phyloP scores from a whole-genome alignment of 495 filamentous ascomycete genomes.

The Penicillium taxi region DNA sequence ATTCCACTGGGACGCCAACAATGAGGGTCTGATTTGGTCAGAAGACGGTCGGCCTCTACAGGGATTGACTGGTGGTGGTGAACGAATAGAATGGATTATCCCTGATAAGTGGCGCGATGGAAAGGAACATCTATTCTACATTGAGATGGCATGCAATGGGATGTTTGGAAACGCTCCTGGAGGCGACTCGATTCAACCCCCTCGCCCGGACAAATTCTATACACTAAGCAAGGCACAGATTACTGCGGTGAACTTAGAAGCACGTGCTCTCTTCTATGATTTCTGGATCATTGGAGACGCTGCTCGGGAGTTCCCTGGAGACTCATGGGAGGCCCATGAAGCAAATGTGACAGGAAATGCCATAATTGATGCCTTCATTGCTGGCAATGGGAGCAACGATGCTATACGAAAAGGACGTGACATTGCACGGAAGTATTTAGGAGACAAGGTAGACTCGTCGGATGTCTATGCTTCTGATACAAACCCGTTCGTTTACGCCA shows the following conservation, averaged over 20 bases:
- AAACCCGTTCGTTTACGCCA: constrained; percentile 70
- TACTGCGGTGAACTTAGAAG: constrained; percentile 78
- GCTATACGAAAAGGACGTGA: constrained; percentile 70
- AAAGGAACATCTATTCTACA: constrained; percentile 78
- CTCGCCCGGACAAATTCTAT: constrained; percentile 72
- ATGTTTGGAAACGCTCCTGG: constrained; percentile 94
- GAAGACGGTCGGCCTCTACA: constrained; percentile 84
- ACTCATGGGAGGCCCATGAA: constrained; percentile 79
- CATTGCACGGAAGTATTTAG: constrained; percentile 76
- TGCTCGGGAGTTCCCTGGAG: constrained; percentile 67
- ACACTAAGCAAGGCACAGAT: constrained; percentile 73
- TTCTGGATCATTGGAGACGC: constrained; percentile 94
- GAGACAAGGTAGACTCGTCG: constrained; percentile 67
- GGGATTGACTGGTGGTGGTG: constrained; percentile 85
- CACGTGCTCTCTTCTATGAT: constrained; percentile 75
- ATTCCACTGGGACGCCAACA: constrained; percentile 91
- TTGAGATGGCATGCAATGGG: constrained; percentile 97
- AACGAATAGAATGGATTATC: constrained; percentile 83
- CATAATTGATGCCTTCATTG: constrained; percentile 84
- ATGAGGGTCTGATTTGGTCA: constrained; percentile 85
- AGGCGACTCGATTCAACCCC: constrained; percentile 83
- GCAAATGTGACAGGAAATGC: constrained; percentile 74
- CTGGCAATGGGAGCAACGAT: constrained; percentile 62
- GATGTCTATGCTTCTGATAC: constrained; percentile 75
- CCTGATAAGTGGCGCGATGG: constrained; percentile 74